Conservation (phyloP, 106 monocot species). For the Dendrobium nobile region DNA sequence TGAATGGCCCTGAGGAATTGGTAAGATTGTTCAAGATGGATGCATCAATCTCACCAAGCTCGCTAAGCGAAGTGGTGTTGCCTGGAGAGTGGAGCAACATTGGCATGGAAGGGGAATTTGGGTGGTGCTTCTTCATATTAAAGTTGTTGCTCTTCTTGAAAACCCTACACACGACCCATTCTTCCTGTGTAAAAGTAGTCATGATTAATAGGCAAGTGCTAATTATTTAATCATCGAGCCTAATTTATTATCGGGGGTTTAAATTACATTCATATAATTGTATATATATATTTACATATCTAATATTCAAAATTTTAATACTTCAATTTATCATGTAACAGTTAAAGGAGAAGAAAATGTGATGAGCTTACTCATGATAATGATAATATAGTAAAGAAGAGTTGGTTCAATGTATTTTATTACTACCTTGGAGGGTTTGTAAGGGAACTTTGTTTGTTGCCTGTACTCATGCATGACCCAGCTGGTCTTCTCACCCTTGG, state of each 20-base stretch:
- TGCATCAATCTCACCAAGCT: constrained; percentile 38
- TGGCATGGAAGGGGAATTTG: constrained; percentile 10
- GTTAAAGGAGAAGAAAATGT: too few relatives aligned
- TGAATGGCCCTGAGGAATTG: constrained; percentile 9
- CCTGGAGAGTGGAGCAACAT: constrained; percentile 22
- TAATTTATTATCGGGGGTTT: too few relatives aligned
- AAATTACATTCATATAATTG: too few relatives aligned
- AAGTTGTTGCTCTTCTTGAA: constrained; percentile 43
- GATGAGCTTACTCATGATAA: too few relatives aligned
- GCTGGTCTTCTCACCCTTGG: constrained; percentile 71
- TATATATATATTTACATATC: too few relatives aligned
- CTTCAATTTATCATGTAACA: too few relatives aligned
- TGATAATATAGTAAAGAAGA: too few relatives aligned
- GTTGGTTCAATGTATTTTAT: too few relatives aligned
- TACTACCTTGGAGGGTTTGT: constrained; percentile 49
- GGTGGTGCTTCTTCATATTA: background rate
- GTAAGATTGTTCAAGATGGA: constrained; percentile 23
- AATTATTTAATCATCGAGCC: background rate
- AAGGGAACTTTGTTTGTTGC: constrained; percentile 35
- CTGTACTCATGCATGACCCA: constrained; percentile 92
- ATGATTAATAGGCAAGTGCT: background rate
- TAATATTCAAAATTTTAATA: too few relatives aligned
- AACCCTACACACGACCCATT: constrained; percentile 71
- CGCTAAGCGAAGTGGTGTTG: constrained; percentile 18
- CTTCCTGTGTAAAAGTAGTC: constrained; percentile 35